phyloP scores from a whole-genome alignment of 148 eudicot species.

The Vaccinium corymbosum region DNA sequence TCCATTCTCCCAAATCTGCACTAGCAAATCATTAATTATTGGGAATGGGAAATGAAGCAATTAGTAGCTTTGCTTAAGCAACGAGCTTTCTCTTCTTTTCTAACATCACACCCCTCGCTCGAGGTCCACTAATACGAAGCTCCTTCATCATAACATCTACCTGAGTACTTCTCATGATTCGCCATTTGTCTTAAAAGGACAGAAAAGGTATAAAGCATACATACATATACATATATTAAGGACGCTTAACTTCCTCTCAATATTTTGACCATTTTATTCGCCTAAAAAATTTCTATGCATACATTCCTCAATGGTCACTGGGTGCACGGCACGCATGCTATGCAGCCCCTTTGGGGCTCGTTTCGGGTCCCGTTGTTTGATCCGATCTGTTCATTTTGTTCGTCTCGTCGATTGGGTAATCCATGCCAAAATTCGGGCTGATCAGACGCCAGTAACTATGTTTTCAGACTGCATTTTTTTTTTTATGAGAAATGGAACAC shows the following conservation, averaged over 20 bases:
- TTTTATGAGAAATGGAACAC: no score
- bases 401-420: no score
- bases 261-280: neutral
- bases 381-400: no score
- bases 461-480: no score
- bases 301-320: neutral
- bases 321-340: no score
- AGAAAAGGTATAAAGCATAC: slow-evolving; percentile 7
- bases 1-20: neutral
- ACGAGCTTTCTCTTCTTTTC: neutral
- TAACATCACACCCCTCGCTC: neutral
- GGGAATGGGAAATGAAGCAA: neutral
- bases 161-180: neutral
- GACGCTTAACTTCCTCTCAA: neutral
- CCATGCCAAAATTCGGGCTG: no score
- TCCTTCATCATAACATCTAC: neutral
- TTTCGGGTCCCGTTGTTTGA: no score
- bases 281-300: neutral
- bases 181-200: neutral
- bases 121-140: neutral
- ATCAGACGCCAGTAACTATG: no score
- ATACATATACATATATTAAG: neutral
- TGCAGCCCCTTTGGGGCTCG: no score
- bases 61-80: neutral
- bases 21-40: neutral